Evolutionary conservation across 75 land plant genomes (phyloP).

Genomic region (Sequoia sempervirens): DNA sequence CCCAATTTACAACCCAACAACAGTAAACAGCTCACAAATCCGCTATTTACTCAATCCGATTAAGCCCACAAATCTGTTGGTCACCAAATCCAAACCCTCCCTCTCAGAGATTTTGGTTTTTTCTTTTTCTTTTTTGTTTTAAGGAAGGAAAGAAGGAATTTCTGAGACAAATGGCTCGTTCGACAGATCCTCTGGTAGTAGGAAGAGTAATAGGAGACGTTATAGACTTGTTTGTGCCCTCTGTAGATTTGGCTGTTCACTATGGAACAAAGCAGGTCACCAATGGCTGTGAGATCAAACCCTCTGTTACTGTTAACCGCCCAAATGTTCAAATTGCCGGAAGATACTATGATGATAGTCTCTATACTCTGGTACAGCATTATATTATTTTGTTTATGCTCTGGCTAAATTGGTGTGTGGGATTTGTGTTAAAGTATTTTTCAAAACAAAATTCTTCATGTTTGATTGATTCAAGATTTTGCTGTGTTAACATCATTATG

Average conservation of each 20-base stretch:
- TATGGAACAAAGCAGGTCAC: constrained; percentile 56
- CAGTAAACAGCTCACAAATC: background rate
- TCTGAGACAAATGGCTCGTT: constrained; percentile 21
- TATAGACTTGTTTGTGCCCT: constrained; percentile 62
- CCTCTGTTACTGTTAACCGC: constrained; percentile 35
- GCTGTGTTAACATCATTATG: background rate
- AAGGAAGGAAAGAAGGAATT: background rate
- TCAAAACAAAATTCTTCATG: background rate
- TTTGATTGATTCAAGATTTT: background rate
- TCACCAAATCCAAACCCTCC: background rate
- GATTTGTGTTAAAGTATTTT: background rate
- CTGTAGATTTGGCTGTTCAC: constrained; percentile 35
- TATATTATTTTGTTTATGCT: background rate
- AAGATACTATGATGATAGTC: constrained; percentile 15
- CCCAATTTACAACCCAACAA: background rate
- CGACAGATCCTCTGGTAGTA: constrained; percentile 64
- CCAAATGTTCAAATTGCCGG: constrained; percentile 54
- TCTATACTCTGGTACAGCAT: constrained; percentile 55
- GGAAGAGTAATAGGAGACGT: constrained; percentile 79
- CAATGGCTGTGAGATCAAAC: constrained; percentile 73
- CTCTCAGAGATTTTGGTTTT: background rate
- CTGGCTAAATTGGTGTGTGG: background rate
- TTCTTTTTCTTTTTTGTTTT: background rate
- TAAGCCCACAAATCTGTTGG: background rate
- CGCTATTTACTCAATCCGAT: background rate